Conservation (phyloP, 306 rosid species). For the Cicer bijugum region DNA sequence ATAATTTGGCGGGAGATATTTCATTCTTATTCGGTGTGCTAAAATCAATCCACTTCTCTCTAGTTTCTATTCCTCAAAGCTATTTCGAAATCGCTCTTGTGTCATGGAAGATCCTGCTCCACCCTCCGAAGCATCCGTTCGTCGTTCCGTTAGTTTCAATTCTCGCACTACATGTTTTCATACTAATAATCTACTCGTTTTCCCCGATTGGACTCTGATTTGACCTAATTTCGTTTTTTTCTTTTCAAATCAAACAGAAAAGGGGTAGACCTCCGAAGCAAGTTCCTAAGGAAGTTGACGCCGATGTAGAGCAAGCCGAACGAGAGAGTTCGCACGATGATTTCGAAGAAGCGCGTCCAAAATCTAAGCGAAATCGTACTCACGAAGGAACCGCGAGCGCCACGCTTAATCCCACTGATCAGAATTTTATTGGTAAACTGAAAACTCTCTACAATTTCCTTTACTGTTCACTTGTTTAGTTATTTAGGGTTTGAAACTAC, state of each 20-base stretch:
- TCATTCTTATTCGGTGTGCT: constrained; percentile 13
- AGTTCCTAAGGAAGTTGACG: constrained; percentile 42
- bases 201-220: constrained; percentile 4
- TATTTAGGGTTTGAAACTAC: constrained; percentile 41
- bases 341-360: constrained; percentile 59
- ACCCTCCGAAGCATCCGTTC: constrained; percentile 59
- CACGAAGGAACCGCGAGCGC: constrained; percentile 55
- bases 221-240: constrained; percentile 43
- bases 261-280: constrained; percentile 69
- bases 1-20: constrained; percentile 67
- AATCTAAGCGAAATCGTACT: constrained; percentile 69
- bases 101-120: constrained; percentile 73
- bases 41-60: background rate
- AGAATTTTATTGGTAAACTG: constrained; percentile 66
- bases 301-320: constrained; percentile 52
- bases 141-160: constrained; percentile 64
- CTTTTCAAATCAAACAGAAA: constrained; percentile 58
- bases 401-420: constrained; percentile 47
- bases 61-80: background rate
- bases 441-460: constrained; percentile 5
- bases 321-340: constrained; percentile 86
- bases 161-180: background rate
- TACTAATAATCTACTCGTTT: background rate
- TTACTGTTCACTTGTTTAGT: background rate
- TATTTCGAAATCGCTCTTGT: background rate